These are phyloP conservation scores for Chlorophyllum brunneum DNA, from an alignment of 768 basidiomycete species.

Conservation along the genomic window DNA sequence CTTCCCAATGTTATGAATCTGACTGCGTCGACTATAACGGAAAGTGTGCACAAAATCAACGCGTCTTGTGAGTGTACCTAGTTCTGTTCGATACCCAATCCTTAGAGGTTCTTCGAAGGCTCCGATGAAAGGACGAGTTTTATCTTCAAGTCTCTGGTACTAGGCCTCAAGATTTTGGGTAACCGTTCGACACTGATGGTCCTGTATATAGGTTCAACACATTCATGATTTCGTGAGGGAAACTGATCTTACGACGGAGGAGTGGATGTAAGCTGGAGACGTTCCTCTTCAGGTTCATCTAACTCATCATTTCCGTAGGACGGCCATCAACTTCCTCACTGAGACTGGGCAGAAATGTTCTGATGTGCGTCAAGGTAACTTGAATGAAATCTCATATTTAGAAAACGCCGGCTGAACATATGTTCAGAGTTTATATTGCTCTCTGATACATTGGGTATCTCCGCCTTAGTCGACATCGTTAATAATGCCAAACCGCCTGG, in stretches of 20 bases:
- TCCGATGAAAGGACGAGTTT: conserved; percentile 39
- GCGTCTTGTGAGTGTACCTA: conserved; percentile 30
- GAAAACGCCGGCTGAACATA: neutral
- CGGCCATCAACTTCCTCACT: conserved; percentile 75
- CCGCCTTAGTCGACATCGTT: conserved; percentile 68
- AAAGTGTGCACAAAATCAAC: conserved; percentile 36
- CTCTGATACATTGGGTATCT: conserved; percentile 79
- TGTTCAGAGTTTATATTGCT: conserved; percentile 73
- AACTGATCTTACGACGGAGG: conserved; percentile 73
- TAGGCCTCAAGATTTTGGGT: conserved; percentile 8
- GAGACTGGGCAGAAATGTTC: conserved; percentile 70
- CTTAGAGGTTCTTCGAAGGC: conserved; percentile 23
- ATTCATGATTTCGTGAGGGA: conserved; percentile 74
- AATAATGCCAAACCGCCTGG: conserved; percentile 62
- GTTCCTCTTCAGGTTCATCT: neutral
- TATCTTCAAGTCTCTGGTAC: conserved; percentile 38
- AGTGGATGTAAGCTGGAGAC: conserved; percentile 63
- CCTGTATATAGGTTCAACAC: conserved; percentile 48
- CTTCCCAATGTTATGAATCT: conserved; percentile 37
- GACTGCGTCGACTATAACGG: conserved; percentile 37
- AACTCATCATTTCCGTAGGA: conserved; percentile 25
- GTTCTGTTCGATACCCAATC: neutral
- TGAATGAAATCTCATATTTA: neutral
- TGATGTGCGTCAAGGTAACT: conserved; percentile 53
- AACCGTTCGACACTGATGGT: neutral